Evolutionary conservation across 1,284 basidiomycete species (phyloP).

Genomic region (Sporisorium reilianum): DNA sequence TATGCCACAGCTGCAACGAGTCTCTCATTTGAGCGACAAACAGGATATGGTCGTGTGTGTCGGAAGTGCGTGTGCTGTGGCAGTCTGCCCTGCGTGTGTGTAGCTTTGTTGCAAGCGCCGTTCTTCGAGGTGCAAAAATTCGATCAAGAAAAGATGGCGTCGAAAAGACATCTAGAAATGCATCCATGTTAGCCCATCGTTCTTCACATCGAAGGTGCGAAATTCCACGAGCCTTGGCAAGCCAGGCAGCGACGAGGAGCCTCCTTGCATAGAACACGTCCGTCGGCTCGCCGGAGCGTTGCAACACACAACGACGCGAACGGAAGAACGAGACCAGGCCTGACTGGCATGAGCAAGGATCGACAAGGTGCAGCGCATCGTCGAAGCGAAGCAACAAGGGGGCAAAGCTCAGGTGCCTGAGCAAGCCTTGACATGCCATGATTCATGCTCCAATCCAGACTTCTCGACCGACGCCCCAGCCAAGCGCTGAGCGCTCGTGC

Average conservation of each 20-base stretch:
- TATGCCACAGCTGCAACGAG: no score
- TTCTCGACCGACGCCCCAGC: neutral
- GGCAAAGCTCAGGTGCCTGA: neutral
- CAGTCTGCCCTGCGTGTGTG: no score
- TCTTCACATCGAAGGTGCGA: no score
- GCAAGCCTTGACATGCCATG: neutral
- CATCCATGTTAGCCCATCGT: neutral
- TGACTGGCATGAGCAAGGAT: constrained; percentile 21
- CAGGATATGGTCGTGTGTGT: no score
- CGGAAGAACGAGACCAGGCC: neutral
- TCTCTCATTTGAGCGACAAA: no score
- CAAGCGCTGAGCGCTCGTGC: no score
- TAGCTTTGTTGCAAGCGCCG: no score
- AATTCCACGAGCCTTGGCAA: no score
- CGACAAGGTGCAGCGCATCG: constrained; percentile 24
- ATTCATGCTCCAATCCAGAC: neutral
- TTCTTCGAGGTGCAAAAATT: no score
- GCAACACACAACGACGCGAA: neutral
- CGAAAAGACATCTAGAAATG: no score
- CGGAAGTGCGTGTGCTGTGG: no score
- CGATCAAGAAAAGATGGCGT: neutral
- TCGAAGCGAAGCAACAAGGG: neutral
- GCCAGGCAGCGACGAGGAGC: no score
- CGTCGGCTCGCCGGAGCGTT: neutral
- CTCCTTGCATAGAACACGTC: constrained; percentile 41